Percentiles rank a stretch among this genome's conserved stretches.
Conservation (phyloP, 352 stramenopile species). For the Phytophthora niederhauseri region DNA sequence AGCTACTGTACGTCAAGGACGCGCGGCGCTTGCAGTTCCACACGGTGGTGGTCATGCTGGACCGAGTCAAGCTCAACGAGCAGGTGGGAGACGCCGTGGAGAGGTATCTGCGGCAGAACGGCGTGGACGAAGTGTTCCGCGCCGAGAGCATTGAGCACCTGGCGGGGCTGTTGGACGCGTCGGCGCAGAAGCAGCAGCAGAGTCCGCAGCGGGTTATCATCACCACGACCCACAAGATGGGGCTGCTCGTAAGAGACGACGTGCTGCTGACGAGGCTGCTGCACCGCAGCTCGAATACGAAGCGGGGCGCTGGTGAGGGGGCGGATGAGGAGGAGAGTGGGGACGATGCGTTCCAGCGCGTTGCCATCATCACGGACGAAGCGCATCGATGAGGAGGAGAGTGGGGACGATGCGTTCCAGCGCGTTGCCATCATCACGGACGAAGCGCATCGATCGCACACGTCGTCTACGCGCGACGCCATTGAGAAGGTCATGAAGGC, state of each 20-base stretch:
- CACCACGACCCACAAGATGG: constrained; percentile 85
- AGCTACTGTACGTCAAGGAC: constrained; percentile 69
- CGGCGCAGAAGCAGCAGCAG: constrained; percentile 19
- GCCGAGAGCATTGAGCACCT: constrained; percentile 80
- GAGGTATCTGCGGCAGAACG: constrained; percentile 73
- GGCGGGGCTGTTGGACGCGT: constrained; percentile 48
- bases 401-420: constrained; percentile 36
- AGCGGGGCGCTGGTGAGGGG: background rate
- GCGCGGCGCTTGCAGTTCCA: constrained; percentile 53
- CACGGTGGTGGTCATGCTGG: constrained; percentile 77
- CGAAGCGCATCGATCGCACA: constrained; percentile 84
- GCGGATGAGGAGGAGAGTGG: background rate
- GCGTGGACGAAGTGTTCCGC: constrained; percentile 71
- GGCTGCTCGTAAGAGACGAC: constrained; percentile 66
- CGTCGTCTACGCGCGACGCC: constrained; percentile 62
- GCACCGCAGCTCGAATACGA: constrained; percentile 42
- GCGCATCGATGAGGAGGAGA: constrained; percentile 17
- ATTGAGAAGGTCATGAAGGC: constrained; percentile 70
- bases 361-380: constrained; percentile 87
- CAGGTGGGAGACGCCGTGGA: constrained; percentile 79
- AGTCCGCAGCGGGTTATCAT: constrained; percentile 69
- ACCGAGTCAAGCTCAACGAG: constrained; percentile 86
- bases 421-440: constrained; percentile 84
- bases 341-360: constrained; percentile 47
- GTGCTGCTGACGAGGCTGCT: constrained; percentile 73